Base-by-base conservation (phyloP, 2,329 filamentous ascomycete species). In the Fonsecaea erecta region DNA sequence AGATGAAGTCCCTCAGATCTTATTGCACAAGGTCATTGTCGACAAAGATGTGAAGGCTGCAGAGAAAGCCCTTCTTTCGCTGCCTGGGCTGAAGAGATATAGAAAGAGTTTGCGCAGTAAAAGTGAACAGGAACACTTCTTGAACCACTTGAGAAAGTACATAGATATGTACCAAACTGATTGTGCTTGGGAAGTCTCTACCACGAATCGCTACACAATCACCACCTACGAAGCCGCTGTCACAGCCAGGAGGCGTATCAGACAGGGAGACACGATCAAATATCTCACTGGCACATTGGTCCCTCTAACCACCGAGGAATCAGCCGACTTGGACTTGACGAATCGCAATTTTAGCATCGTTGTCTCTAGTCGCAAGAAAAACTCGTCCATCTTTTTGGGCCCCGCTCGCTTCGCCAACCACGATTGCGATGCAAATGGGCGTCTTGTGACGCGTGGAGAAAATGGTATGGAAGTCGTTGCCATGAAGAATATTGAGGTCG, bases 321-420 rank as follows among this genome's bases (percentile, higher is more conserved):
- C 98, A 75, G 85, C 88, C 67, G 88, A 91, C 63, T 85, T 98
- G 64, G 90, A 92, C 28, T 78, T 88, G 68, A 89, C 88, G 65
- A 90, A 95, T 75, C 93, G 94, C 74, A 95, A 99, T 75, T 99
- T 99, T 76, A 97, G 93, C 76, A 93, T 99, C 69, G 93, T 99
- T 34, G 91, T 97, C 74, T 97, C 93, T 68, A 94, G 92, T 70
- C 86, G 95, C 64, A 94, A 91, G 78, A 97, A 96, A 79, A 90
- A 90, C 66, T 90, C 93, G 32, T 96, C 92, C 58, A 82, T 99
- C 48, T 98, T 99, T 75, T 88, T 99, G 75, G 95, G 95, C 0
- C 96, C 95, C 7, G 95, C 95, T 35, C 88, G 95, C 57, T 98
- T 99, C 76, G 93, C 95, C 28, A 99, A 99, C 75, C 95, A 99